phyloP scores from a whole-genome alignment of 2,329 filamentous ascomycete genomes.

The Fusarium sp. region DNA sequence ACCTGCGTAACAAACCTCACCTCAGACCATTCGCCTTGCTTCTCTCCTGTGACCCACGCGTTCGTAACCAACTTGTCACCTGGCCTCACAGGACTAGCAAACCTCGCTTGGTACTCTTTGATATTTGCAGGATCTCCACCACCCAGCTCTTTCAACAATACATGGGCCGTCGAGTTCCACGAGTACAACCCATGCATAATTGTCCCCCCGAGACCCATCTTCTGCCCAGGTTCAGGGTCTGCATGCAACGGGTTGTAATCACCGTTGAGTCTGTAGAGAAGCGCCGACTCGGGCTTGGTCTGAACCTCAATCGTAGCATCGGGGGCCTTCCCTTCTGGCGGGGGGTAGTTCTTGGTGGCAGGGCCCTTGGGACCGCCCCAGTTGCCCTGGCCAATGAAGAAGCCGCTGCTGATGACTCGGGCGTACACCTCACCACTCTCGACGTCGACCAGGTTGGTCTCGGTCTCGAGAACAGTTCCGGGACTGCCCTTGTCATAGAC shows the following conservation, averaged over 20 bases:
- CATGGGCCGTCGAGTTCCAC: constrained; percentile 62
- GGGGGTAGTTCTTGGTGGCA: constrained; percentile 48
- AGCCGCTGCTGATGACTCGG: constrained; percentile 56
- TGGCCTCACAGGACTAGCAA: constrained; percentile 62
- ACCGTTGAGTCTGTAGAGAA: constrained; percentile 61
- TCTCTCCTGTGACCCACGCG: constrained; percentile 56
- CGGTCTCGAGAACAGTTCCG: constrained; percentile 53
- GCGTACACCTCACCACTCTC: constrained; percentile 56
- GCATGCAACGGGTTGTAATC: constrained; percentile 64
- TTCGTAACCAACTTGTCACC: constrained; percentile 59
- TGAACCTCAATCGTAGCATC: constrained; percentile 56
- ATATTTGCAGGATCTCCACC: constrained; percentile 57
- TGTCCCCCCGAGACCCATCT: constrained; percentile 60
- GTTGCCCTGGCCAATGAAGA: constrained; percentile 61
- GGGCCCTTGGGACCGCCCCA: constrained; percentile 60
- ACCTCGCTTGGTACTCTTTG: constrained; percentile 59
- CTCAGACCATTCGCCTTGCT: constrained; percentile 4
- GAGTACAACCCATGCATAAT: constrained; percentile 63
- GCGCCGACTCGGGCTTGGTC: constrained; percentile 56
- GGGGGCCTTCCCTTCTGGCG: constrained; percentile 52
- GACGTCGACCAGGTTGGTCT: constrained; percentile 56
- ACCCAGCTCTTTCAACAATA: constrained; percentile 57
- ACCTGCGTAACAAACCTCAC: constrained; percentile 19
- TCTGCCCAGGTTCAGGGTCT: constrained; percentile 57
- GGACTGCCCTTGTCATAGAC: constrained; percentile 59